These are phyloP conservation scores for Tripterygium wilfordii DNA, from an alignment of 177 flowering plant genomes.

Conservation along the genomic window DNA sequence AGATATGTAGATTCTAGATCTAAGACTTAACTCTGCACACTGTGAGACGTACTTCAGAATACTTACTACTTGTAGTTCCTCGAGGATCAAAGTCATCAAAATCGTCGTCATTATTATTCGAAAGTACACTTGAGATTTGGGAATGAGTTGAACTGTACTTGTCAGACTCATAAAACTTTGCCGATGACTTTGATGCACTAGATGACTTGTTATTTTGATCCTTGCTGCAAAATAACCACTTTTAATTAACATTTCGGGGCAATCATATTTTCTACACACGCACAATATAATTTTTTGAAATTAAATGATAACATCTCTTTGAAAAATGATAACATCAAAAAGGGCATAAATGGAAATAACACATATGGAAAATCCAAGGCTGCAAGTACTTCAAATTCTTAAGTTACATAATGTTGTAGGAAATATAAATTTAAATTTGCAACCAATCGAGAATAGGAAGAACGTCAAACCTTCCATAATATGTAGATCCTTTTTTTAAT, in stretches of 20 bases:
- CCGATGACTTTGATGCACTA: constrained; percentile 31
- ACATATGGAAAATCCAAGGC: too few species aligned
- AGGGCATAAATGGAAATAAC: constrained; percentile 23
- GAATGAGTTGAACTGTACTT: constrained; percentile 28
- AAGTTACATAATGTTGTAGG: too few species aligned
- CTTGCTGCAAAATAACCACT: constrained; percentile 35
- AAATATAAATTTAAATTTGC: neutral
- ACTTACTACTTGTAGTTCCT: constrained; percentile 78
- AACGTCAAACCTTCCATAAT: constrained; percentile 34
- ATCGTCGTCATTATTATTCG: constrained; percentile 58
- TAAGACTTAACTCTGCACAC: neutral
- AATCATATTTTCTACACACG: neutral
- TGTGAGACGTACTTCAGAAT: neutral
- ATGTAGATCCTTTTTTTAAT: constrained; percentile 33
- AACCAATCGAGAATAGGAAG: neutral
- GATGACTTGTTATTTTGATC: constrained; percentile 29
- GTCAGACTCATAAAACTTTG: constrained; percentile 25
- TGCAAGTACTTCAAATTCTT: too few species aligned
- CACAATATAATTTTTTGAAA: too few species aligned
- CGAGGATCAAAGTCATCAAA: constrained; percentile 97
- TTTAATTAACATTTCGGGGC: neutral
- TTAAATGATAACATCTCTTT: too few species aligned
- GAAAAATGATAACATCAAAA: too few species aligned
- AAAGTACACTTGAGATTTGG: constrained; percentile 37
- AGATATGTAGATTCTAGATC: neutral